phyloP scores from a whole-genome alignment of 495 filamentous ascomycete species.

The Penicillium ochrochloron region DNA sequence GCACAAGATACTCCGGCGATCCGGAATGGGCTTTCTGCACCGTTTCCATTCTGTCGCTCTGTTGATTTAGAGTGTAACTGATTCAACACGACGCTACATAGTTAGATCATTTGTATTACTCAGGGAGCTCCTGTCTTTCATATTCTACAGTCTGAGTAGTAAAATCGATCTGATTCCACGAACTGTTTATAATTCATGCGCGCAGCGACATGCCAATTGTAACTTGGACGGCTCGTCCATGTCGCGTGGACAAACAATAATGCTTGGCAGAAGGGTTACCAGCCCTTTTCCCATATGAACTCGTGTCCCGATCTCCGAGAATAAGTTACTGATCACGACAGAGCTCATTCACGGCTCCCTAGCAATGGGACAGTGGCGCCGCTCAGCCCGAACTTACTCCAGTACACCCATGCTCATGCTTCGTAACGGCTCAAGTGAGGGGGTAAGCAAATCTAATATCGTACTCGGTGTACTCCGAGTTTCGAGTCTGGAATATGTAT shows the following conservation, averaged over 20 bases:
- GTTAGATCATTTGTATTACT: not conserved
- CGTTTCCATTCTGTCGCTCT: not conserved
- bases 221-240: not conserved
- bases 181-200: not conserved
- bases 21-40: conserved; percentile 10
- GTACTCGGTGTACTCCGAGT: conserved; percentile 25
- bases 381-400: not conserved
- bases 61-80: not conserved
- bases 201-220: not conserved
- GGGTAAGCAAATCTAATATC: not conserved
- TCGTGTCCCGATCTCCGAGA: not conserved
- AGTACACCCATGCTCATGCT: not conserved
- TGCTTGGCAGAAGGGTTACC: not conserved
- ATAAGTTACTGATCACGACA: not conserved
- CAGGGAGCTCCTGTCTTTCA: not conserved
- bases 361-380: not conserved
- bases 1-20: conserved; percentile 19
- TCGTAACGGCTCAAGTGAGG: not conserved
- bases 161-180: not conserved
- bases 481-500: not conserved
- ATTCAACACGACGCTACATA: not conserved
- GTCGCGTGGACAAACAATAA: not conserved
- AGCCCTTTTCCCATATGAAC: no score
- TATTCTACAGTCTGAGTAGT: not conserved
- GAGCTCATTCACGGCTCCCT: not conserved